Base-by-base conservation (phyloP, 2,329 filamentous ascomycete genomes). In the Colletotrichum somersetense region DNA sequence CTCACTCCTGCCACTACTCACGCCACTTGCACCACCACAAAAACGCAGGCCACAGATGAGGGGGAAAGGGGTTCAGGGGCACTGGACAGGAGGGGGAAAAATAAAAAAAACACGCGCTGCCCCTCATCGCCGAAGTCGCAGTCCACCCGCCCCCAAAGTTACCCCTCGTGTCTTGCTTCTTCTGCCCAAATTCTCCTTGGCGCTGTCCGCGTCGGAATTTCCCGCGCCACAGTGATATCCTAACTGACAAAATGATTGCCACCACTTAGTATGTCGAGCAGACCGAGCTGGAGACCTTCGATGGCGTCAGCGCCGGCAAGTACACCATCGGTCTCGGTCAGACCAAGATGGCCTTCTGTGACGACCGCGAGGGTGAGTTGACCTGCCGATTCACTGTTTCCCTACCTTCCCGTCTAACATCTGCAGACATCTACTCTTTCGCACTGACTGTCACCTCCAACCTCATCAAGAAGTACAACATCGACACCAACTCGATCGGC, bases 291-390 rank as follows among this genome's bases (percentile, higher is more conserved):
- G 93, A 96, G 83, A 93, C 94, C 84, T 94, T 94, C 84, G 93
- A 96, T 89, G 93, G 93, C 81, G 93, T 94, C 79, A 89, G 89
- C 81, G 82, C 90, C 69, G 93, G 93, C 77, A 96, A 96, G 86
- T 96, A 96, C 88, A 96, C 93, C 79, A 96, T 96, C 85, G 93
- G 93, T 82, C 91, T 96, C 69, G 93, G 93, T 79, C 93, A 96
- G 89, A 96, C 92, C 81, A 94, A 93, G 86, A 96, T 96, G 93
- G 92, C 91, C 87, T 96, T 96, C 85, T 96, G 93, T 82, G 93
- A 96, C 84, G 93, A 96, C 80, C 91, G 93, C 80, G 93, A 96
- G 87, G 93, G 93, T 95, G 82, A 83, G 86, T 83, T 75, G 61
- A 33, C 38, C 35, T 58, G 26, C 23, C 26, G 33, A 14, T 63